Evolutionary conservation across 2,329 filamentous ascomycete species (phyloP).

Genomic region (Thelonectria discophora): DNA sequence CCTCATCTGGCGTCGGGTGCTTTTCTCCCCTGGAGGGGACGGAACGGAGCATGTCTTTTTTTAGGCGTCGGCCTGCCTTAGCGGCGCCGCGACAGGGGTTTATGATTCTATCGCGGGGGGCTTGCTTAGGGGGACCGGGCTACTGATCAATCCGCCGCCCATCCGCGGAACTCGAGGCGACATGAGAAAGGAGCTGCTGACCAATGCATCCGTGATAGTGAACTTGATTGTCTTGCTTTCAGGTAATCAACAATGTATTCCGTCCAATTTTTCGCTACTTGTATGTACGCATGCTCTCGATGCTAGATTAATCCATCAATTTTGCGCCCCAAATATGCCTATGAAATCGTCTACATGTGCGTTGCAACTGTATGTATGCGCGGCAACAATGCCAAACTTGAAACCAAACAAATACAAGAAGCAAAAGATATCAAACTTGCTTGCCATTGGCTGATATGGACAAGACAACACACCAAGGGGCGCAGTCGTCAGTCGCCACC

Average conservation of each 20-base stretch:
- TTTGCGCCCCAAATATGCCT: conserved; percentile 12
- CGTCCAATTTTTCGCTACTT: conserved; percentile 6
- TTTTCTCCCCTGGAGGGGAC: neutral
- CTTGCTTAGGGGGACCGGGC: conserved; percentile 1
- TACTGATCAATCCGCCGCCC: too few species aligned
- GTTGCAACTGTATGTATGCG: neutral
- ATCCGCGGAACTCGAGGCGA: too few species aligned
- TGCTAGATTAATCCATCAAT: neutral
- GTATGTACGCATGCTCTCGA: neutral
- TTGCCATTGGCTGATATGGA: neutral
- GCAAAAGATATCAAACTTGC: neutral
- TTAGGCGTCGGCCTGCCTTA: conserved; percentile 3
- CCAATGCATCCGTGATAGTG: neutral
- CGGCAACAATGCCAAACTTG: neutral
- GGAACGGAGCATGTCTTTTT: neutral
- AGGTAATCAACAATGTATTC: neutral
- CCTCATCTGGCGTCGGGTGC: conserved; percentile 5
- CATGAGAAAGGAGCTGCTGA: neutral
- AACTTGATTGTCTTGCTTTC: too few species aligned
- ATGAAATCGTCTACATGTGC: neutral
- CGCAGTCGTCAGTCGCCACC: neutral
- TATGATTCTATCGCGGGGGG: conserved; percentile 17
- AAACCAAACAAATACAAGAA: neutral
- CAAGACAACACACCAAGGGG: neutral
- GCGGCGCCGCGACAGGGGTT: conserved; percentile 10